Evolutionary conservation across 306 rosid species (phyloP).

Genomic region (Malus asiatica): DNA sequence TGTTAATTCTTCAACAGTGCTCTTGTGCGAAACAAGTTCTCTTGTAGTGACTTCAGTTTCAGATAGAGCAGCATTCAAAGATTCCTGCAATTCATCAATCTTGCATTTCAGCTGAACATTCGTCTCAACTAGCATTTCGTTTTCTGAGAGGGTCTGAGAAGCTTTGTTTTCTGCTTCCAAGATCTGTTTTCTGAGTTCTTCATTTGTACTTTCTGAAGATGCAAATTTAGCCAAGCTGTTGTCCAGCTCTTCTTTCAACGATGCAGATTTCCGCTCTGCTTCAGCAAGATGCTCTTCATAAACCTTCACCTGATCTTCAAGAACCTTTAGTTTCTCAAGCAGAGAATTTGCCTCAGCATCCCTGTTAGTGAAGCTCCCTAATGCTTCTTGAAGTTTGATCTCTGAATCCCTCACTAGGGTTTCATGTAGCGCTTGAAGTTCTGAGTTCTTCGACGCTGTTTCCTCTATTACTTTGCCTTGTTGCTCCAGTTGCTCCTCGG

Average conservation of each 20-base stretch:
- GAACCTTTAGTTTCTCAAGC: slow-evolving; percentile 48
- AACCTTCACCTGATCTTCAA: slow-evolving; percentile 44
- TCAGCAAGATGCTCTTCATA: slow-evolving; percentile 41
- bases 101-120: slow-evolving; percentile 67
- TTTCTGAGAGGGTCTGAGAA: slow-evolving; percentile 62
- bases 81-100: slow-evolving; percentile 75
- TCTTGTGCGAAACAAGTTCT: slow-evolving; percentile 63
- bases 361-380: slow-evolving; percentile 38
- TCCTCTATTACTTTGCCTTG: slow-evolving; percentile 46
- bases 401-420: slow-evolving; percentile 65
- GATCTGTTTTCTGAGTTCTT: slow-evolving; percentile 51
- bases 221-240: slow-evolving; percentile 42
- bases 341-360: slow-evolving; percentile 74
- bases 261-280: slow-evolving; percentile 35
- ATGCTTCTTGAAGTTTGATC: slow-evolving; percentile 58
- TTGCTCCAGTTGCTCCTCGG: slow-evolving; percentile 55
- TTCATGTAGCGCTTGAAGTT: slow-evolving; percentile 64
- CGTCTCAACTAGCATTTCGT: slow-evolving; percentile 65
- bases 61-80: slow-evolving; percentile 41
- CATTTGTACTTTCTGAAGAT: slow-evolving; percentile 50
- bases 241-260: slow-evolving; percentile 51
- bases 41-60: slow-evolving; percentile 56
- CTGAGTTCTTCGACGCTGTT: slow-evolving; percentile 45
- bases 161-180: slow-evolving; percentile 49
- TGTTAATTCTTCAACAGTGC: slow-evolving; percentile 48